Percentiles rank a stretch among this genome's conserved stretches.
Evolutionary conservation across 768 basidiomycete species (phyloP).

Genomic region (Naganishia kalamii): DNA sequence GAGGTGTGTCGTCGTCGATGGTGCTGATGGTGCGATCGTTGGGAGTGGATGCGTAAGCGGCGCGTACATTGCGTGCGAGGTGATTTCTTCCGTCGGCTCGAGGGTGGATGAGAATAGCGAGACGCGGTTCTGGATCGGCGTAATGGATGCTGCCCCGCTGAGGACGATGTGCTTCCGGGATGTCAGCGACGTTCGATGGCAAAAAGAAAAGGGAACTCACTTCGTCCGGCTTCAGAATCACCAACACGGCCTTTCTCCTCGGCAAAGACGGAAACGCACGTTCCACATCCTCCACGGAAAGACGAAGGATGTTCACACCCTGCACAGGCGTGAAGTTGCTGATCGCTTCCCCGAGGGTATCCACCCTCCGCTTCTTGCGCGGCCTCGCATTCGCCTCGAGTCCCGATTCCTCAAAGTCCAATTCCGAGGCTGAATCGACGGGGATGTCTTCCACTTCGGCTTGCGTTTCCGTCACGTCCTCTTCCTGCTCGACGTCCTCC

Average conservation of each 20-base stretch:
- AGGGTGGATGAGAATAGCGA: conserved; percentile 55
- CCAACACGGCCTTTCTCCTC: conserved; percentile 4
- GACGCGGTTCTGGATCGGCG: conserved; percentile 60
- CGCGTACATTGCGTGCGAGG: conserved; percentile 58
- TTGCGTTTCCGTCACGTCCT: neutral
- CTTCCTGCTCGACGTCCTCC: neutral
- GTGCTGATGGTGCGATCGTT: conserved; percentile 45
- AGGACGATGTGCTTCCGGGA: conserved; percentile 56
- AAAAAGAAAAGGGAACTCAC: conserved; percentile 21
- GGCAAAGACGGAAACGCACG: neutral
- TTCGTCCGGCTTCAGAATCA: conserved; percentile 30
- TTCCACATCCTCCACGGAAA: conserved; percentile 16
- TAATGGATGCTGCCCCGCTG: conserved; percentile 61
- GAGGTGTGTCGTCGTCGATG: neutral
- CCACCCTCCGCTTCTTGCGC: conserved; percentile 25
- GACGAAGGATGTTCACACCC: conserved; percentile 24
- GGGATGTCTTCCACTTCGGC: conserved; percentile 25
- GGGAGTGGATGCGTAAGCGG: conserved; percentile 76
- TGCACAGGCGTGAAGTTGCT: conserved; percentile 20
- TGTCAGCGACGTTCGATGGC: neutral
- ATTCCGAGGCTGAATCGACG: conserved; percentile 16
- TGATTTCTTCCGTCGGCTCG: conserved; percentile 17
- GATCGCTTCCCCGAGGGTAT: conserved; percentile 7
- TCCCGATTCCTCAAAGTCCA: conserved; percentile 25
- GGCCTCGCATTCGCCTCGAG: conserved; percentile 19